Evolutionary conservation across 345 rosid genomes (phyloP).

Genomic region (Eucalyptus shirleyi): DNA sequence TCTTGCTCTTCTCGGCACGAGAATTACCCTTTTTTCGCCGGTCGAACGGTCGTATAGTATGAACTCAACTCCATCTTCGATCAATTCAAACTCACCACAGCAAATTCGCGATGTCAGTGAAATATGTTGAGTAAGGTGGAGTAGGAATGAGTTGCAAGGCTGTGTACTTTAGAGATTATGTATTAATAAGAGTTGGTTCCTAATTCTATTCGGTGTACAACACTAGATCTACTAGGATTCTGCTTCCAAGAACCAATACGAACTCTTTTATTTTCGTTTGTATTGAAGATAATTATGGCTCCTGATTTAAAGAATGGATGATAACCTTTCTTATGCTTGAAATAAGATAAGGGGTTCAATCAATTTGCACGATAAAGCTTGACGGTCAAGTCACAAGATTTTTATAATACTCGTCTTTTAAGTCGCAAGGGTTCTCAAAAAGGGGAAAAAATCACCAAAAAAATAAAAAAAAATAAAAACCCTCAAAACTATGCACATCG

Average conservation of each 20-base stretch:
- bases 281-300: neutral
- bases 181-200: neutral
- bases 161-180: neutral
- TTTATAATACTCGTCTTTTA: no score
- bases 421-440: no score
- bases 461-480: no score
- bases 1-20: neutral
- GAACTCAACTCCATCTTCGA: neutral
- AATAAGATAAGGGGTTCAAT: neutral
- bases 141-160: neutral
- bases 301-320: neutral
- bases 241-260: neutral
- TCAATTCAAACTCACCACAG: neutral
- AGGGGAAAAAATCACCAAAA: no score
- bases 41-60: neutral
- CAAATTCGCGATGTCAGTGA: neutral
- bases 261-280: neutral
- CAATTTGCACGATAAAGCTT: neutral
- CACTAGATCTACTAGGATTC: neutral
- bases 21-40: neutral
- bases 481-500: accelerated
- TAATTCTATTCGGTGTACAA: neutral
- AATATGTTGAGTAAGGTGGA: neutral
- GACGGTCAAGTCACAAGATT: neutral
- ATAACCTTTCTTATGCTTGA: neutral